Evolutionary conservation across 139 green algal species (phyloP).

Genomic region (Tetradesmus obliquus): DNA sequence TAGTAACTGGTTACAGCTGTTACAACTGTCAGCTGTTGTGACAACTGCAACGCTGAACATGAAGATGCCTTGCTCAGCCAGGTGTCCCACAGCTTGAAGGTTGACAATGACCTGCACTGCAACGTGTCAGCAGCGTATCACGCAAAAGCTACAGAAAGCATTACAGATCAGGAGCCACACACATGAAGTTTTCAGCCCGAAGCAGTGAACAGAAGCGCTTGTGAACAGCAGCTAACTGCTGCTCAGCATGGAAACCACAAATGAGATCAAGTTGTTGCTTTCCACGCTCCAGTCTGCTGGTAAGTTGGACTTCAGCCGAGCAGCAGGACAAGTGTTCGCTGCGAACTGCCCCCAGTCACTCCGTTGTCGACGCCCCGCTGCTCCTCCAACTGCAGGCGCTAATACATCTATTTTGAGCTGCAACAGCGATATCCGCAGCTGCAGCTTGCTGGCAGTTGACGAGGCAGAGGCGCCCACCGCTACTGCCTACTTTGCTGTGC

Average conservation of each 20-base stretch:
- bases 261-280: neutral
- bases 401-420: neutral
- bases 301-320: neutral
- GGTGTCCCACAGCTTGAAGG: no score
- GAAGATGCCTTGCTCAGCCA: no score
- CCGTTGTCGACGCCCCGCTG: neutral
- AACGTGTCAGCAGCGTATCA: no score
- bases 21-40: no score
- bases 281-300: neutral
- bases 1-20: no score
- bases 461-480: neutral
- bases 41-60: no score
- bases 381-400: neutral
- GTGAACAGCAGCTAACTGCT: neutral
- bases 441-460: neutral
- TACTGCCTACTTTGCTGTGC: constrained; percentile 32
- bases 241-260: neutral
- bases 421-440: neutral
- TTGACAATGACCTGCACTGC: no score
- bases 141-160: neutral
- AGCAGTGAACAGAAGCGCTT: neutral
- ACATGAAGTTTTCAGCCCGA: neutral
- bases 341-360: neutral
- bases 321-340: neutral
- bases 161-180: neutral